These are phyloP conservation scores for Suillus sp. DNA, from an alignment of 768 basidiomycete species.

Conservation along the genomic window DNA sequence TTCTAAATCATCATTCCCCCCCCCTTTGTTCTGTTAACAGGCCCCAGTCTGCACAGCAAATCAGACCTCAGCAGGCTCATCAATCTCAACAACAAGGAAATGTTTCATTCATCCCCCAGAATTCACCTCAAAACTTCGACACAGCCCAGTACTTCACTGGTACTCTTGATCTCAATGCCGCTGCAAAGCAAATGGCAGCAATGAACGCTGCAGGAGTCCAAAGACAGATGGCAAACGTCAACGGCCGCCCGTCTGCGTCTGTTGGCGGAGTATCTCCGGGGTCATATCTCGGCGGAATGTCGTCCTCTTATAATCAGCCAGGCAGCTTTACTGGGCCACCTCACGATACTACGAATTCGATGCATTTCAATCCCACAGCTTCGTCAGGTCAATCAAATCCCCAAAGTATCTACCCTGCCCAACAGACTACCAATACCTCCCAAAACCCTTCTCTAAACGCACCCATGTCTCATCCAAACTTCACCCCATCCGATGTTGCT, in stretches of 20 bases:
- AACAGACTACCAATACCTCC: slow-evolving; percentile 35
- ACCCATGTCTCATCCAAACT: slow-evolving; percentile 39
- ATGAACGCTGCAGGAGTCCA: slow-evolving; percentile 58
- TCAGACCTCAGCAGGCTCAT: slow-evolving; percentile 23
- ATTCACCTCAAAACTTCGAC: slow-evolving; percentile 29
- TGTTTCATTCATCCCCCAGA: slow-evolving; percentile 21
- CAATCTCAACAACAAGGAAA: slow-evolving; percentile 22
- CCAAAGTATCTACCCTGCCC: slow-evolving; percentile 45
- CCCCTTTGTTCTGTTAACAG: slow-evolving; percentile 16
- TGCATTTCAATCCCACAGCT: slow-evolving; percentile 43
- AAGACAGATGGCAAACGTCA: slow-evolving; percentile 55
- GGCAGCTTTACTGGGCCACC: slow-evolving; percentile 41
- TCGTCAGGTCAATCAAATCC: slow-evolving; percentile 42
- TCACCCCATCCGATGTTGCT: slow-evolving; percentile 37
- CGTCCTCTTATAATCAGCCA: slow-evolving; percentile 33
- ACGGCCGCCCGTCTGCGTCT: slow-evolving; percentile 45
- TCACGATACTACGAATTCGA: slow-evolving; percentile 39
- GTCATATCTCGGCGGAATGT: slow-evolving; percentile 65
- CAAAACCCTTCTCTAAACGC: slow-evolving; percentile 44
- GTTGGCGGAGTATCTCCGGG: slow-evolving; percentile 66
- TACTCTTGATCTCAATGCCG: slow-evolving; percentile 62
- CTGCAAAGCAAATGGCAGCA: slow-evolving; percentile 81
- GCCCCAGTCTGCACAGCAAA: slow-evolving; percentile 46
- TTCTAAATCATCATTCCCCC: slow-evolving; percentile 12
- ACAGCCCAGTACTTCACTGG: slow-evolving; percentile 44